These are phyloP conservation scores for Parietaria judaica DNA, from an alignment of 306 rosid species.

Conservation along the genomic window DNA sequence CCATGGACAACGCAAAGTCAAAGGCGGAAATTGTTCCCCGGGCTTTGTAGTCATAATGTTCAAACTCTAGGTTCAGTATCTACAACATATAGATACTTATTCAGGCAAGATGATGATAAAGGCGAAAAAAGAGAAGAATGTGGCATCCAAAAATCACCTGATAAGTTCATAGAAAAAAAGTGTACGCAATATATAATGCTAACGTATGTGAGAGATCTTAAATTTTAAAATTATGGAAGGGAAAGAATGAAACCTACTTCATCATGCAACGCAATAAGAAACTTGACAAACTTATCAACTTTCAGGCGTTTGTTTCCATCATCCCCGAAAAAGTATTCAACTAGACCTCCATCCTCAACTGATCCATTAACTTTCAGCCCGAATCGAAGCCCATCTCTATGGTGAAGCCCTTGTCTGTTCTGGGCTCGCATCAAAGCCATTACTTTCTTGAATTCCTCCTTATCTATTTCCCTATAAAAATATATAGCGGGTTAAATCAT, in stretches of 20 bases:
- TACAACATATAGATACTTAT: constrained; percentile 19
- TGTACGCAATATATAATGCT: no score
- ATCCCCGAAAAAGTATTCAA: constrained; percentile 75
- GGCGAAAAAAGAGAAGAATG: not conserved
- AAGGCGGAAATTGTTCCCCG: constrained; percentile 59
- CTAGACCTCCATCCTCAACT: constrained; percentile 81
- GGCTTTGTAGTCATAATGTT: constrained; percentile 72
- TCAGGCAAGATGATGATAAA: constrained; percentile 12
- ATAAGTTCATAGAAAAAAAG: no score
- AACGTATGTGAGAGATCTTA: not conserved
- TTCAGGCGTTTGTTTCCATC: constrained; percentile 55
- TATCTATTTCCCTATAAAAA: constrained; percentile 51
- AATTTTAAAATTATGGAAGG: not conserved
- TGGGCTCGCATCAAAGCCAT: constrained; percentile 87
- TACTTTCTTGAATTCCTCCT: constrained; percentile 89
- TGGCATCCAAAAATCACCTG: no score
- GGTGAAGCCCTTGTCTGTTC: constrained; percentile 65
- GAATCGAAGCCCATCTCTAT: constrained; percentile 56
- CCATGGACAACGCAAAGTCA: constrained; percentile 92
- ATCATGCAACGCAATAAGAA: constrained; percentile 51
- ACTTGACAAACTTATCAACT: constrained; percentile 55
- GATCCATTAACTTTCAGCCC: constrained; percentile 48
- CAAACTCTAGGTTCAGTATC: constrained; percentile 75
- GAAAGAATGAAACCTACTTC: constrained; percentile 41
- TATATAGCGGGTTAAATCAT: constrained; percentile 3